Conservation (phyloP, 1,284 basidiomycete species). For the Filobasidium uniguttulatum region DNA sequence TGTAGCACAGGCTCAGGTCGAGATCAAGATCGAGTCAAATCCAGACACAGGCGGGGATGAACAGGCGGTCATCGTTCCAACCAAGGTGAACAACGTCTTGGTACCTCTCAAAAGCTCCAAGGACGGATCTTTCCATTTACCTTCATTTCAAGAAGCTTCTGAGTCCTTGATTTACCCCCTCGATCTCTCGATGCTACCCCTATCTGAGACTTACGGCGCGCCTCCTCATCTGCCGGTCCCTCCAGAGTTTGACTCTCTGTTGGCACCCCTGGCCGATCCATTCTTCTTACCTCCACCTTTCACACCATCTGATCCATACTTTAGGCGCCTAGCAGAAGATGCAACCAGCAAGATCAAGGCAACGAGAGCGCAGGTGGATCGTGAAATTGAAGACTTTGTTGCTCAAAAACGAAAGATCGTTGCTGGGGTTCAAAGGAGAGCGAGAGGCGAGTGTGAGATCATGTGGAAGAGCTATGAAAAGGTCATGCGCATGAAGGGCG, state of each 20-base stretch:
- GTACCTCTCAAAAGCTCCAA: too few species aligned
- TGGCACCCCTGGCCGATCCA: constrained; percentile 29
- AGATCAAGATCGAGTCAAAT: background rate
- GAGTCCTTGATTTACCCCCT: background rate
- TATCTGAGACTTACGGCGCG: constrained; percentile 7
- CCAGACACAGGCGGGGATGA: too few species aligned
- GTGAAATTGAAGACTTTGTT: constrained; percentile 27
- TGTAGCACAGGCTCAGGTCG: background rate
- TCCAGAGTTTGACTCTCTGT: constrained; percentile 12
- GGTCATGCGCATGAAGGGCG: background rate
- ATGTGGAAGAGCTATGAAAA: constrained; percentile 29
- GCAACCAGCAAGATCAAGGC: constrained; percentile 24
- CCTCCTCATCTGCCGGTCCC: constrained; percentile 5
- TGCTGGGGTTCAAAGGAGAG: constrained; percentile 25
- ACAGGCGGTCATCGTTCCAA: too few species aligned
- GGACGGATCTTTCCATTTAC: too few species aligned
- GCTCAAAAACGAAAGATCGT: constrained; percentile 23
- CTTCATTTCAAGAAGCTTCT: too few species aligned
- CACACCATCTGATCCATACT: constrained; percentile 36
- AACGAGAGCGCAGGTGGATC: constrained; percentile 22
- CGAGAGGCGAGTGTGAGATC: constrained; percentile 30
- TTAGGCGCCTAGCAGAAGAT: constrained; percentile 27
- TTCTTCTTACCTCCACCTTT: constrained; percentile 39
- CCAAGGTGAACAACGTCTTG: too few species aligned
- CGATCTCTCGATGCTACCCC: background rate